Evolutionary conservation across 768 basidiomycete species (phyloP).

Genomic region (Coprinopsis strossmayeri): DNA sequence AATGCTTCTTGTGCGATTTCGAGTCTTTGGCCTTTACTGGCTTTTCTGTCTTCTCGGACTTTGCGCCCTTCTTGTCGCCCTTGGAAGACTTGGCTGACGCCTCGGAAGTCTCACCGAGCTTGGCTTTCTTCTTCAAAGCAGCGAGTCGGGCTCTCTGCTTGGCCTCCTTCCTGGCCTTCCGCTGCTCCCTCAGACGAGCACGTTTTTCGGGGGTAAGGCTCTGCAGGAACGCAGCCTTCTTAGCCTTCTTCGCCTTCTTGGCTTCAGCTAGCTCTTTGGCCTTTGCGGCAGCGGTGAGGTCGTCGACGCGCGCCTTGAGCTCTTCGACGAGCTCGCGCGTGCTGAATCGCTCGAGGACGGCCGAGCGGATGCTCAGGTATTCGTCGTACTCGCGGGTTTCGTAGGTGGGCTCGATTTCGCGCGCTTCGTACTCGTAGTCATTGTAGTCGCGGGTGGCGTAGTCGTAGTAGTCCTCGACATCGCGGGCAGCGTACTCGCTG

Average conservation of each 20-base stretch:
- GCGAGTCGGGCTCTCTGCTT: background rate
- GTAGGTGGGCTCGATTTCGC: background rate
- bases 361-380: background rate
- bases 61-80: background rate
- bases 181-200: no score
- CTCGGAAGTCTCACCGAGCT: background rate
- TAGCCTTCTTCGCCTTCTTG: background rate
- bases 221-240: background rate
- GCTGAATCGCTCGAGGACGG: slow-evolving; percentile 1
- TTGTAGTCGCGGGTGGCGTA: background rate
- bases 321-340: background rate
- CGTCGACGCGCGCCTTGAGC: background rate
- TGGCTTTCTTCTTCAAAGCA: background rate
- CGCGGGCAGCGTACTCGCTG: background rate
- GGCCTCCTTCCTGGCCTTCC: no score
- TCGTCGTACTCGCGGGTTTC: slow-evolving; percentile 1
- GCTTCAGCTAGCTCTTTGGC: no score
- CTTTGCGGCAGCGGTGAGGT: no score
- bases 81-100: background rate
- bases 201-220: background rate
- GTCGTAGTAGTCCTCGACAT: background rate
- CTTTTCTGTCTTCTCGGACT: background rate
- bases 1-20: background rate
- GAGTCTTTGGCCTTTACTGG: background rate
- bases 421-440: background rate